Base-by-base conservation (phyloP, 192 early-diverging fungal genomes). In the Coemansia javaensis region DNA sequence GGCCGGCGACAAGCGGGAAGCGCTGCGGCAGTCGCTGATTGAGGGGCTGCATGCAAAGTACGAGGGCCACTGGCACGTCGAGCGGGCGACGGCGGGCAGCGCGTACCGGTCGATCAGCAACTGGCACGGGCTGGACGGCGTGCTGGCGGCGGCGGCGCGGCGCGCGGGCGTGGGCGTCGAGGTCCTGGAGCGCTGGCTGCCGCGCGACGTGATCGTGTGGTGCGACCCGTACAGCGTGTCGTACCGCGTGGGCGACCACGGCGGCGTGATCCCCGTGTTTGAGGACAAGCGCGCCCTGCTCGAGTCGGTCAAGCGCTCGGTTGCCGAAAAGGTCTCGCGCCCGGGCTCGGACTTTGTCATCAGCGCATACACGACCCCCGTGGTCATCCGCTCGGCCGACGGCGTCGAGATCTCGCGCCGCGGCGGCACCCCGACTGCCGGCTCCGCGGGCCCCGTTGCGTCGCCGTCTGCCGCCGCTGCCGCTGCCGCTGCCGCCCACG, bases 41-140 rank as follows among this genome's bases (percentile, higher is more conserved):
- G 57, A 46, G n/a, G 32, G 78, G 5, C 70, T 90, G 55, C 38
- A 62, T 6, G 61, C 65, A 25, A 82, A 79, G 47, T 90, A 82
- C 48, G 47, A 51, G 35, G 77, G 81, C 31, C 88, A 90, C 48
- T 90, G 88, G 88, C 77, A 90, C 43, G 37, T 77, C 5, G 63
- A 80, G 32, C 65, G 74, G 28, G 85, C 88, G 13, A 61, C 57
- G 34, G 59, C 53, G 15, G 89, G 89, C 42, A 89, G 86, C 59
- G 89, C 72, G 18, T 91, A 85, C 75, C 73, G 89, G 66, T 81
- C 87, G 17, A 75, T 91, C 49, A 80, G 83, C 32, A 84, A 81
- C 52, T 87, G 83, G 67, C 79, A 77, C 42, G 56, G 71, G 28
- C 68, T 87, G 14, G 89, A 91, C 65, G 52, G 76, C 13, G 50